Conservation (phyloP, 192 early-diverging fungal genomes). For the Coemansia sp. region DNA sequence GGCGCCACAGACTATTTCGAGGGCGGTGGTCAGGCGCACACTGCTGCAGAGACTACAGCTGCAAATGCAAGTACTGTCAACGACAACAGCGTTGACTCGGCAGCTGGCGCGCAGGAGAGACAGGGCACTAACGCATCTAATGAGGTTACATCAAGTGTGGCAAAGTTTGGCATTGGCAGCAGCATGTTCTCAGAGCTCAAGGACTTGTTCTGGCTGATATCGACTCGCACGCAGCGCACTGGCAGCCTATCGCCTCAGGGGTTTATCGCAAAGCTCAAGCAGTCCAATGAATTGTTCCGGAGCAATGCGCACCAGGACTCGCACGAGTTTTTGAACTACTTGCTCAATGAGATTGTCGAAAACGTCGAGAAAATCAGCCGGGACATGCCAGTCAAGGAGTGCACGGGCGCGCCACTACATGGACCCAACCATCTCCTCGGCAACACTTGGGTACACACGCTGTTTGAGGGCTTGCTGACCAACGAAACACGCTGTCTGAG, state of each 20-base stretch:
- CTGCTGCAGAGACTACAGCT: neutral
- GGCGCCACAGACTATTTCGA: slow-evolving; percentile 1
- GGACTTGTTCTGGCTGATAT: slow-evolving; percentile 84
- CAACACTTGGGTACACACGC: slow-evolving; percentile 88
- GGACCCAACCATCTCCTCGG: slow-evolving; percentile 25
- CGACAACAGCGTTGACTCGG: slow-evolving; percentile 3
- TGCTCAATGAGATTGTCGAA: slow-evolving; percentile 91
- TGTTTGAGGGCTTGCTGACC: slow-evolving; percentile 94
- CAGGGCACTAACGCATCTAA: slow-evolving; percentile 18
- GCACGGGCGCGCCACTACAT: slow-evolving; percentile 31
- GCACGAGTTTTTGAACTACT: slow-evolving; percentile 96
- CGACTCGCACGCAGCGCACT: slow-evolving; percentile 79
- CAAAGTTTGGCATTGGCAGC: slow-evolving; percentile 66
- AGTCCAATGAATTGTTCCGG: slow-evolving; percentile 93
- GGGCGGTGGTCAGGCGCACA: neutral
- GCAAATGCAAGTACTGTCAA: neutral
- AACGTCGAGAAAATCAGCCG: slow-evolving; percentile 68
- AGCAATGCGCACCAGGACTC: slow-evolving; percentile 97
- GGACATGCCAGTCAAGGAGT: slow-evolving; percentile 49
- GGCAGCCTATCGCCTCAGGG: slow-evolving; percentile 82
- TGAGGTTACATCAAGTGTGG: slow-evolving; percentile 43
- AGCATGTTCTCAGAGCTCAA: slow-evolving; percentile 84
- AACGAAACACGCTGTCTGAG: slow-evolving; percentile 98
- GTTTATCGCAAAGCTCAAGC: slow-evolving; percentile 89
- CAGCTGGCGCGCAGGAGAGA: slow-evolving; percentile 16